Percentiles rank a stretch among this genome's conserved stretches.
These are phyloP conservation scores for Clonostachys byssicola DNA, from an alignment of 2,329 filamentous ascomycete genomes.

Conservation along the genomic window DNA sequence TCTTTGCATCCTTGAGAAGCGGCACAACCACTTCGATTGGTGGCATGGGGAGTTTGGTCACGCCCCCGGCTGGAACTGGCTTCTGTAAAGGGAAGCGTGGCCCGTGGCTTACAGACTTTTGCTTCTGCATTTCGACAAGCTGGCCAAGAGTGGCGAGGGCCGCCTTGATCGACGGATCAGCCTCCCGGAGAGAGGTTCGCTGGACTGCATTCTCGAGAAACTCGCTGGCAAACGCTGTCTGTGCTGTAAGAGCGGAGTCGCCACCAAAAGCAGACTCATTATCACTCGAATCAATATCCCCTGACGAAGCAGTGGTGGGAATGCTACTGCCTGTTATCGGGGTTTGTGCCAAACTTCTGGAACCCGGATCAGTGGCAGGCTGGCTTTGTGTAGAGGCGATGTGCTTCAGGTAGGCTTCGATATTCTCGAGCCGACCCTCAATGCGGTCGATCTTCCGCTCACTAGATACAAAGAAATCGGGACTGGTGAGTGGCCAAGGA, in stretches of 20 bases:
- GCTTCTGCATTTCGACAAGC: slow-evolving; percentile 46
- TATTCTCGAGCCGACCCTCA: slow-evolving; percentile 36
- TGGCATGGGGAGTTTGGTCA: slow-evolving; percentile 50
- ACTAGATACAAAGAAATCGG: slow-evolving; percentile 18
- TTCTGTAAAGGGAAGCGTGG: slow-evolving; percentile 40
- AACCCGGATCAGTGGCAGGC: background rate
- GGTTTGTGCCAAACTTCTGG: slow-evolving; percentile 14
- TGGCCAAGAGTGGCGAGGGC: slow-evolving; percentile 47
- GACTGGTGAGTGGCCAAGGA: background rate
- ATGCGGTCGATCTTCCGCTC: slow-evolving; percentile 49
- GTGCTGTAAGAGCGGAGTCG: slow-evolving; percentile 42
- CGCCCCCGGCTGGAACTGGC: slow-evolving; percentile 35
- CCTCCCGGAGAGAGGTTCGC: slow-evolving; percentile 37
- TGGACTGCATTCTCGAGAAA: slow-evolving; percentile 50
- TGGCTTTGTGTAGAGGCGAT: slow-evolving; percentile 18
- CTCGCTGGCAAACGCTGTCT: slow-evolving; percentile 49
- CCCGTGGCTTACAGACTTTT: slow-evolving; percentile 30
- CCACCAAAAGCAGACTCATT: slow-evolving; percentile 38
- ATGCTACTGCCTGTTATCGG: slow-evolving; percentile 16
- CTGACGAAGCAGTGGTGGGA: slow-evolving; percentile 14
- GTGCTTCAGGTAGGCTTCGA: slow-evolving; percentile 35
- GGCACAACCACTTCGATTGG: slow-evolving; percentile 44
- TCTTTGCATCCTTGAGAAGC: slow-evolving; percentile 42
- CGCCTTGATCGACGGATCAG: slow-evolving; percentile 46
- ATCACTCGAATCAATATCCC: slow-evolving; percentile 29